Evolutionary conservation across 2,329 filamentous ascomycete species (phyloP).

Genomic region (Colletotrichum noveboracense): DNA sequence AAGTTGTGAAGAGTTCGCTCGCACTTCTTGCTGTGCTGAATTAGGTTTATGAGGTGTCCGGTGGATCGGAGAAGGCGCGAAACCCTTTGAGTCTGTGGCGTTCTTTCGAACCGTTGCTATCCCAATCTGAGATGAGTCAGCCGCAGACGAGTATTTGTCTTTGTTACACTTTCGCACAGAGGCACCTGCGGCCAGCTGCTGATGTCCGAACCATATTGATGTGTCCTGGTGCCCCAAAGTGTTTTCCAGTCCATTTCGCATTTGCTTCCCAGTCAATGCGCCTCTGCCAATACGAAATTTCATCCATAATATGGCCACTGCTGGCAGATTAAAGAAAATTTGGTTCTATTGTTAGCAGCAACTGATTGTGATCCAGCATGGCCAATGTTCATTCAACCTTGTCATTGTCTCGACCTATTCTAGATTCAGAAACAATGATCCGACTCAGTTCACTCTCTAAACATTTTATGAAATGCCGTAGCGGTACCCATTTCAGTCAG

Average conservation of each 20-base stretch:
- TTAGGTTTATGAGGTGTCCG: neutral
- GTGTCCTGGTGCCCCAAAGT: accelerated
- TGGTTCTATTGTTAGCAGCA: neutral
- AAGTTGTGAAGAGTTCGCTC: neutral
- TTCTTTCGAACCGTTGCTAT: neutral
- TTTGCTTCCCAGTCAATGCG: no score
- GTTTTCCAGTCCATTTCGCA: neutral
- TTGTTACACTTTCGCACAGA: neutral
- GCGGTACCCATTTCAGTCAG: neutral
- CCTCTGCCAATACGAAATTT: neutral
- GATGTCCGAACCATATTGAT: neutral
- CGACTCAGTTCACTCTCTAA: neutral
- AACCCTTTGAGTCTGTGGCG: neutral
- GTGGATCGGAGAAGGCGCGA: neutral
- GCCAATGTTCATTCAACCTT: neutral
- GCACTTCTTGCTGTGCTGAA: neutral
- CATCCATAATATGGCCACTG: neutral
- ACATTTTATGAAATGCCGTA: neutral
- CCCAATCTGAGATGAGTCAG: neutral
- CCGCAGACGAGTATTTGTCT: neutral
- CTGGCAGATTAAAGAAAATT: neutral
- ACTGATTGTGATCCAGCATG: neutral
- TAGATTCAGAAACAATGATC: neutral
- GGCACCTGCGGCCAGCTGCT: neutral
- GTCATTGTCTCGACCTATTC: neutral